Base-by-base conservation (phyloP, 164 flowering plant genomes). In the Sextonia rubra region DNA sequence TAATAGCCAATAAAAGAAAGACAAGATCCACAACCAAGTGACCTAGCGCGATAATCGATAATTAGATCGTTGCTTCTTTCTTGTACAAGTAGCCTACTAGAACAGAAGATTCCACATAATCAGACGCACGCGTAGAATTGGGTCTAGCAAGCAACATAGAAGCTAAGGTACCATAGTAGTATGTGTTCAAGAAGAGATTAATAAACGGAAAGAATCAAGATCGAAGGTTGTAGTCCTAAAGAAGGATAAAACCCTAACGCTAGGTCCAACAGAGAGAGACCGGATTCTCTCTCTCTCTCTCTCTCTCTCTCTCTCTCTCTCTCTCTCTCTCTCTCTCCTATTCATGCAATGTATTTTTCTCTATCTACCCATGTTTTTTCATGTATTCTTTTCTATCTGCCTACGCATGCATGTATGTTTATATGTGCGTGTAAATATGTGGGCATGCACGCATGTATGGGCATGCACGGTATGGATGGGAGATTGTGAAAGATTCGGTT, bases 201-300 rank as follows among this genome's bases (percentile, higher is more conserved):
- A 47, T 18, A 15, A 26, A 30, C 2, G n/a, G 6, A 64, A 63
- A 12, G 68, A 23, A 61, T 14, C n/a, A 71, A 17, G 66, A 24
- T 62, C 37, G 65, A 58, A 69, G 64, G 47, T 15, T 15, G n/a
- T 1, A 20, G 58, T 52, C 44, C n/a, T 52, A 17, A 25, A 30
- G 56, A 37, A 20, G 52, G n/a, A n/a, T 25, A 72, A 78, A 80
- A 78, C 79, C 82, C 81, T 82, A 81, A 73, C 77, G 77, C 74
- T 78, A 78, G 76, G 69, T 71, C 71, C 56, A 60, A 48, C 63
- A 32, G 62, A 60, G 47, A 61, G 64, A 77, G 55, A 71, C 24
- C 22, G 64, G 49, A 47, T 27, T 6, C 52, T 66, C 66, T 60
- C 65, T 75, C 55, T 71, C 72, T 74, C 74, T 73, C 73, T 68